Evolutionary conservation across 208 protist species (phyloP), one percentile per base, ranked within the genome.

Genomic region (Wallacemonas rigidus): DNA sequence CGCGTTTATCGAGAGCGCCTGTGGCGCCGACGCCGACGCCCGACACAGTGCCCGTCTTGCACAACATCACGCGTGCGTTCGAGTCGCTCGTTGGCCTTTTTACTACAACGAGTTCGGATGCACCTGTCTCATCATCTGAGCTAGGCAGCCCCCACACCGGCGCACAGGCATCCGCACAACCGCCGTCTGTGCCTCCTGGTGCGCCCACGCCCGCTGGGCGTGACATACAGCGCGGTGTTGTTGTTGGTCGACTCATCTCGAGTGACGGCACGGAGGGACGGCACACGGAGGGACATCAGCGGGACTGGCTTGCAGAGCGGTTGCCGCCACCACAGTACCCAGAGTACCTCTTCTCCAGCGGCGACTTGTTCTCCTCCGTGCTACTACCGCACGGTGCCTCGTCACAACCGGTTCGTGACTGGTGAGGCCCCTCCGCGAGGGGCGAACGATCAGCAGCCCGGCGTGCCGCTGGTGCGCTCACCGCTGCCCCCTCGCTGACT

Each of bases 301-400:
- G 26, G 6, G 11, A 7, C 57, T 17, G 26, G 57, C 57, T 38
- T n/a, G 9, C n/a, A 5, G 57, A 63, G 38, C 36, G 57, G 5
- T 38, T 63, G 17, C 57, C 57, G n/a, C 57, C 57, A 8, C 57
- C 57, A 38, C 57, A 63, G 57, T 63, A 63, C 39, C 57, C 57
- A 5, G 57, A 17, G 36, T 63, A 63, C 17, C 57, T 63, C 9
- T 63, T 63, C 26, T 63, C 57, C 9, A 63, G 57, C 39, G 57
- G 57, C 36, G 57, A 63, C 26, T 38, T 63, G 5, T 45, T 63
- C 57, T 26, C 26, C 26, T 26, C 26, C 26, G 26, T 26, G 26
- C 26, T 26, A 26, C 26, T 26, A 26, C 26, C 26, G 26, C 26
- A 26, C 26, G 26, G 26, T 26, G 26, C 26, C 26, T 26, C 26